Conservation (phyloP, 257 asterid genomes). For the Fraxinus americana region DNA sequence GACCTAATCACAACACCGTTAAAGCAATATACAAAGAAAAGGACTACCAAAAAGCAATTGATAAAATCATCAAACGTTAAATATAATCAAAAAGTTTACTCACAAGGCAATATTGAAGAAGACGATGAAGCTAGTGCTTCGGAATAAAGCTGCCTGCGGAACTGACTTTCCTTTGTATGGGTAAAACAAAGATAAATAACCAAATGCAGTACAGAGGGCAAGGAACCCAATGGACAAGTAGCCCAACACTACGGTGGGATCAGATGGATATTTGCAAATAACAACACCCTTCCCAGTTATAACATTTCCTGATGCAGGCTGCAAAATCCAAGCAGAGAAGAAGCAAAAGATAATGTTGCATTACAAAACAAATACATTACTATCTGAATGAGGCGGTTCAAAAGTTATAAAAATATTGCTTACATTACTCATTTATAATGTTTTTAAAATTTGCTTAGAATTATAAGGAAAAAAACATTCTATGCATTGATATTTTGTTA, state of each 20-base stretch:
- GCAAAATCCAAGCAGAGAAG: slow-evolving; percentile 33
- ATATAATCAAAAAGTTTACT: slow-evolving; percentile 38
- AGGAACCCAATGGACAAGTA: slow-evolving; percentile 69
- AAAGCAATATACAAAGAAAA: not conserved
- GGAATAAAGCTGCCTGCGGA: slow-evolving; percentile 63
- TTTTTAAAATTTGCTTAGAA: not conserved
- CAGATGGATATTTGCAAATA: slow-evolving; percentile 81
- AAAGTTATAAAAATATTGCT: not conserved
- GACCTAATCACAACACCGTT: not conserved
- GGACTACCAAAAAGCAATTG: not conserved
- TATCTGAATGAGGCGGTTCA: not conserved
- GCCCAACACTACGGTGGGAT: slow-evolving; percentile 68
- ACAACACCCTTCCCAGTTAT: slow-evolving; percentile 56
- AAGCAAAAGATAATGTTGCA: not conserved
- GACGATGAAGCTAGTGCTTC: slow-evolving; percentile 54
- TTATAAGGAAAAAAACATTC: not conserved
- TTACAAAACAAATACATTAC: not conserved
- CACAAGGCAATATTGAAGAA: slow-evolving; percentile 76
- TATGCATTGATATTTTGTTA: not conserved
- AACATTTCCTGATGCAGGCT: slow-evolving; percentile 73
- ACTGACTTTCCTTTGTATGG: slow-evolving; percentile 79
- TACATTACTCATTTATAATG: not conserved
- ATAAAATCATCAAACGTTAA: not conserved
- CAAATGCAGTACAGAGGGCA: slow-evolving; percentile 46
- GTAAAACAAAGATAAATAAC: slow-evolving; percentile 63